Evolutionary conservation across 192 early-diverging fungal species (phyloP).

Genomic region (Coemansia sp.): DNA sequence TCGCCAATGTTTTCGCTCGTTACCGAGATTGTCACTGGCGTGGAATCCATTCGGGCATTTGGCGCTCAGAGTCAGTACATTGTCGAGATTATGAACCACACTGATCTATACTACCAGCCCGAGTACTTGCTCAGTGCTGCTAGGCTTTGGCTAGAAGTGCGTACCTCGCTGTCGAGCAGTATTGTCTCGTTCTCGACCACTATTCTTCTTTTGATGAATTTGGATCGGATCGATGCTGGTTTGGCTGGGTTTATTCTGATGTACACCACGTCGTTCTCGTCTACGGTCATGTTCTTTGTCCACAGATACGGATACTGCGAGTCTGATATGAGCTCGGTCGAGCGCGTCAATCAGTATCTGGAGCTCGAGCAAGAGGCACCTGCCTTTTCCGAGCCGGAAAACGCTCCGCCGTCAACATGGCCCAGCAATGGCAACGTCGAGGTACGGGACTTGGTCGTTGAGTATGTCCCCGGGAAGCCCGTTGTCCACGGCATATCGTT

Average conservation of each 20-base stretch:
- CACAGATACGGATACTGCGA: constrained; percentile 78
- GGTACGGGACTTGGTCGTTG: constrained; percentile 53
- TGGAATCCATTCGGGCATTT: constrained; percentile 77
- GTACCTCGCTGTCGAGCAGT: constrained; percentile 72
- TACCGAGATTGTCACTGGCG: constrained; percentile 69
- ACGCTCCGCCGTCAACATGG: constrained; percentile 62
- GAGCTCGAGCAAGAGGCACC: constrained; percentile 77
- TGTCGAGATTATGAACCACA: constrained; percentile 46
- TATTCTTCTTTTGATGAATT: constrained; percentile 60
- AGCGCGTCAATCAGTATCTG: constrained; percentile 82
- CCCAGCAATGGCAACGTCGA: constrained; percentile 71
- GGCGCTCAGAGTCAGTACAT: constrained; percentile 59
- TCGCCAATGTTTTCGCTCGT: constrained; percentile 76
- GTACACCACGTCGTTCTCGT: constrained; percentile 83
- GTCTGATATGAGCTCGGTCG: constrained; percentile 82
- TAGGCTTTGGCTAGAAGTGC: constrained; percentile 81
- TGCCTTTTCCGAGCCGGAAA: constrained; percentile 60
- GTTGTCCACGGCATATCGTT: constrained; percentile 53
- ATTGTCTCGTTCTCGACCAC: constrained; percentile 69
- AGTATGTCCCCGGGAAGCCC: constrained; percentile 57
- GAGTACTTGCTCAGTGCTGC: constrained; percentile 76
- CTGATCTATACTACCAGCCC: constrained; percentile 77
- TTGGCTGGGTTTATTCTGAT: constrained; percentile 82
- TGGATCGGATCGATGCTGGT: constrained; percentile 66
- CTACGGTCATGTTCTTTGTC: constrained; percentile 75